Percentiles rank a stretch among this genome's conserved stretches.
Evolutionary conservation across 2,329 filamentous ascomycete species (phyloP).

Genomic region (Penicillium nordicum): DNA sequence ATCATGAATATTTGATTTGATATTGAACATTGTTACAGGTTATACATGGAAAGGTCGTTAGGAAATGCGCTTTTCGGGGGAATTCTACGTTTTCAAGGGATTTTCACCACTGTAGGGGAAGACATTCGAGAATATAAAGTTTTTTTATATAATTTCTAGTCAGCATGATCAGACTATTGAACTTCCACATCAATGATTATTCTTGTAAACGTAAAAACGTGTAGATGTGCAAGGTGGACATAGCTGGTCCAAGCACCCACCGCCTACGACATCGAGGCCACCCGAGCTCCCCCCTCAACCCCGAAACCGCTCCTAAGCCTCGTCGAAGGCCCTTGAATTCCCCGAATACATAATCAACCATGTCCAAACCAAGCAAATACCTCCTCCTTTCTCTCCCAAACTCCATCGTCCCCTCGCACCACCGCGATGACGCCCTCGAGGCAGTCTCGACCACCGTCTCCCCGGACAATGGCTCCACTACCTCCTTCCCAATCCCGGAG

Average conservation of each 20-base stretch:
- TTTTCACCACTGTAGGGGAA: not conserved
- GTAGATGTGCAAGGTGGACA: not conserved
- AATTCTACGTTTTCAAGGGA: not conserved
- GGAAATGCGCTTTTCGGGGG: not conserved
- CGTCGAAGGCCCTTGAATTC: constrained; percentile 8
- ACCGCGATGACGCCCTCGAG: constrained; percentile 76
- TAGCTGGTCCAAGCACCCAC: constrained; percentile 21
- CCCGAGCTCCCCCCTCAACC: constrained; percentile 16
- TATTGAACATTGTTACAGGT: not conserved
- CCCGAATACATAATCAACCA: constrained; percentile 20
- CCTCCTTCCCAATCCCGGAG: constrained; percentile 78
- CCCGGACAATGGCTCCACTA: constrained; percentile 70
- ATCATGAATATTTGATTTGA: not conserved
- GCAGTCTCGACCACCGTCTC: constrained; percentile 70
- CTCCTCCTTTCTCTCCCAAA: constrained; percentile 86
- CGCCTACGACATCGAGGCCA: constrained; percentile 27
- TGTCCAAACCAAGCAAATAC: constrained; percentile 61
- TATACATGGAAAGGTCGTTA: not conserved
- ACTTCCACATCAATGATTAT: not conserved
- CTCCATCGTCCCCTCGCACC: constrained; percentile 75
- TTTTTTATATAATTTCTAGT: not conserved
- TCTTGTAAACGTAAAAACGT: not conserved
- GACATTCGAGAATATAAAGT: not conserved
- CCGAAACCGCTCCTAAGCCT: constrained; percentile 14
- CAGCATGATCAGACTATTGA: not conserved